Evolutionary conservation across 2,329 filamentous ascomycete species (phyloP).

Genomic region (Hymenoscyphus scutula): DNA sequence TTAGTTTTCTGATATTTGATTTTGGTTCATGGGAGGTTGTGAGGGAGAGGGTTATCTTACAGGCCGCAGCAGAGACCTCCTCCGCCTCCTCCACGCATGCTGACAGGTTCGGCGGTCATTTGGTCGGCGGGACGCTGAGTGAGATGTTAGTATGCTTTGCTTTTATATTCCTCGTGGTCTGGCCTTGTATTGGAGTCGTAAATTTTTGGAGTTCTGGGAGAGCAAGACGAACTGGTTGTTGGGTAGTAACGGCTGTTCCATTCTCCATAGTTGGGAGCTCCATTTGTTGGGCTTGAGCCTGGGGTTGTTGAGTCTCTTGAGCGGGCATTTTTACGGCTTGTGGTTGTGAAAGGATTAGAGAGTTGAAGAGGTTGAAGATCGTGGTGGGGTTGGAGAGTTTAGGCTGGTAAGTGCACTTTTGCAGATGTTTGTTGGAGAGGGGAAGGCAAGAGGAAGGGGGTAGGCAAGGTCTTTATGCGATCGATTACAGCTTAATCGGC

Average conservation of each 20-base stretch:
- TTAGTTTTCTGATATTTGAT: neutral
- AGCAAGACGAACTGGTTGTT: conserved; percentile 31
- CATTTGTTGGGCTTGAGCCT: conserved; percentile 29
- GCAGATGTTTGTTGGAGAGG: no score
- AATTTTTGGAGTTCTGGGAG: neutral
- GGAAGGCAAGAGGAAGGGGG: no score
- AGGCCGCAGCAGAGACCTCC: conserved; percentile 32
- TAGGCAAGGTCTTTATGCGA: no score
- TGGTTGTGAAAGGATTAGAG: neutral
- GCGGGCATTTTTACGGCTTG: conserved; percentile 30
- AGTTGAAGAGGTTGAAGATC: neutral
- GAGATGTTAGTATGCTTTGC: conserved; percentile 35
- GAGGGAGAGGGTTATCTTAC: conserved; percentile 24
- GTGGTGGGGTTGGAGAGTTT: neutral
- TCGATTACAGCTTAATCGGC: no score
- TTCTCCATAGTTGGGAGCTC: conserved; percentile 21
- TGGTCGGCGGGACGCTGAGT: conserved; percentile 28
- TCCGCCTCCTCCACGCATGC: conserved; percentile 31
- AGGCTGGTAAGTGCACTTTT: no score
- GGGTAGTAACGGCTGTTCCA: conserved; percentile 17
- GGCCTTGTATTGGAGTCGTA: no score
- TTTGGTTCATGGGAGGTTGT: neutral
- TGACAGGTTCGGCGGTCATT: conserved; percentile 33
- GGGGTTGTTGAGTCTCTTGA: conserved; percentile 32
- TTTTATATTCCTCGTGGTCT: no score